Evolutionary conservation across 2,329 filamentous ascomycete genomes (phyloP), one percentile per base, ranked within the genome.

Genomic region (Fusarium fujikuroi): DNA sequence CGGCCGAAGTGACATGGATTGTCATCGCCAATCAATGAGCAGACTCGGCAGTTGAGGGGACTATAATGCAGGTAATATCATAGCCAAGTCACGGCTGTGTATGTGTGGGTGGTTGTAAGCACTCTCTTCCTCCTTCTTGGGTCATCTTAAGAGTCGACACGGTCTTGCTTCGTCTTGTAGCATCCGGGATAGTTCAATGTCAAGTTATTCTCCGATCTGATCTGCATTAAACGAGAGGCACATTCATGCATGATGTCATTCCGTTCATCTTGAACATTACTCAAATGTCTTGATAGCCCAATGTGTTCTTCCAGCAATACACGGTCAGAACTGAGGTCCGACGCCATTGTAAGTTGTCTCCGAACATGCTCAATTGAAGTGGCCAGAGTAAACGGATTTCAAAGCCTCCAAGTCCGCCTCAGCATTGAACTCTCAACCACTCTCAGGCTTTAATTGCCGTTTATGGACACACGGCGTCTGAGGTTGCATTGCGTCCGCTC

Each of bases 1-100:
- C 58, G 58, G 58, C 58, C 58, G 58, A 56, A 18, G 58, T 60
- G 47, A 34, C 58, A 60, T 21, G 58, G 58, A 10, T 59, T 57
- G 42, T 0, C 0, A 4, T 60, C 46, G 36, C 57, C 44, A 60
- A 60, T 60, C 25, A 53, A 30, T 56, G 3, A n/a, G 5, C n/a
- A 2, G 14, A 23, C n/a, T 60, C 47, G 58, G 58, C 28, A 56
- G 36, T 60, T 60, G 47, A 25, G 15, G n/a, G 8, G 25, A 30
- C 56, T 28, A 49, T 54, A 54, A 60, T 60, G 36, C 28, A 53
- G 21, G 36, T 32, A 42, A 11, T 60, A 54, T 39, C 39, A n/a
- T n/a, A 21, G 57, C 57, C 57, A 54, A 60, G 36, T 53, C 21
- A 21, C 21, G 5, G 12, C 9, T 28, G 23, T 21, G 1, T 37